A percentile compares a stretch with the other conserved stretches of the same genome.
phyloP scores from a whole-genome alignment of 2,329 filamentous ascomycete species.

The Pestalotiopsis sp. region DNA sequence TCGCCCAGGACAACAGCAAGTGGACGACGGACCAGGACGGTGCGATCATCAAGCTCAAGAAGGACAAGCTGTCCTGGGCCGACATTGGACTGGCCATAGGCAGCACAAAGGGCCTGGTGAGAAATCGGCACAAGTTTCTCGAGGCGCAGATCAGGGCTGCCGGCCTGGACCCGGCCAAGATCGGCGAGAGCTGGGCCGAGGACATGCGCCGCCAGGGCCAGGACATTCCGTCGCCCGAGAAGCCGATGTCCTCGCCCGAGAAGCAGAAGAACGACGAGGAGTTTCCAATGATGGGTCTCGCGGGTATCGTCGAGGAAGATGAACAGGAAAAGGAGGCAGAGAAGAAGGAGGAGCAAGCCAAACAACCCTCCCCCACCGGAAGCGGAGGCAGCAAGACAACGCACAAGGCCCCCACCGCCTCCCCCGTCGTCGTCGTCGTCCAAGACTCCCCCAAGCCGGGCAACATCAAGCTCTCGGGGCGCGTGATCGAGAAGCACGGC shows the following conservation, averaged over 20 bases:
- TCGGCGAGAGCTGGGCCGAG: conserved; percentile 10
- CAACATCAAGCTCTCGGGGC: neutral
- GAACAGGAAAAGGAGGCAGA: neutral
- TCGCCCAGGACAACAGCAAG: conserved; percentile 7
- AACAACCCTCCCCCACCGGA: neutral
- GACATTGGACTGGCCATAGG: conserved; percentile 18
- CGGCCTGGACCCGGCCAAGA: neutral
- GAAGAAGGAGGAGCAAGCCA: neutral
- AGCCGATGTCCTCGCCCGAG: neutral
- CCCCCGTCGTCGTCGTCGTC: neutral
- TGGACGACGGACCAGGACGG: conserved; percentile 23
- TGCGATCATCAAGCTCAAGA: conserved; percentile 18
- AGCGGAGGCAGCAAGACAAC: conserved; percentile 2
- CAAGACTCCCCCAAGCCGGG: neutral
- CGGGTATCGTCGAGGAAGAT: neutral
- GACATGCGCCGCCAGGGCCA: conserved; percentile 1
- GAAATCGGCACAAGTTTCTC: conserved; percentile 17
- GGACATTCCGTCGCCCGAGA: neutral
- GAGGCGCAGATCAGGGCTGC: neutral
- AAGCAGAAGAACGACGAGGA: neutral
- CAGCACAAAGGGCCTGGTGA: conserved; percentile 14
- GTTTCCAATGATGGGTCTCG: too few relatives aligned
- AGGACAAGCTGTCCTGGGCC: conserved; percentile 14
- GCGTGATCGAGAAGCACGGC: neutral
- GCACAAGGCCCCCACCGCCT: neutral